A percentile compares a stretch with the other conserved stretches of the same genome.
phyloP scores from a whole-genome alignment of 257 asterid species.

The Solanum chilense region DNA sequence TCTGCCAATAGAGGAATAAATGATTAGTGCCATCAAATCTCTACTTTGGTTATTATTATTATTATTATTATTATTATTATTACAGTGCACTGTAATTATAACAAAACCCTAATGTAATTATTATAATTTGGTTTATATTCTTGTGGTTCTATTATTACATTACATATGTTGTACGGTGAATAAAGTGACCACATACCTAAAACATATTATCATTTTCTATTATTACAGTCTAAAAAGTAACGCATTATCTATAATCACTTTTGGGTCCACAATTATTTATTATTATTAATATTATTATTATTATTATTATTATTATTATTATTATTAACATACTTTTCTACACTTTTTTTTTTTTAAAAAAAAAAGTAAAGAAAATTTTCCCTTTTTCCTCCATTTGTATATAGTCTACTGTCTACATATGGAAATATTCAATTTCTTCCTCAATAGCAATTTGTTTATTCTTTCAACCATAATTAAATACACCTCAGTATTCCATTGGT shows the following conservation, averaged over 20 bases:
- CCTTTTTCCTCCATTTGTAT: neutral
- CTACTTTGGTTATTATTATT: neutral
- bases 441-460: neutral
- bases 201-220: conserved; percentile 5
- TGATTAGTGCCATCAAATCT: conserved; percentile 12
- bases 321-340: too few species aligned
- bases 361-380: neutral
- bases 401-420: neutral
- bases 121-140: conserved; percentile 6
- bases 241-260: neutral
- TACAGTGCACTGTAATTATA: conserved; percentile 13
- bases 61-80: neutral
- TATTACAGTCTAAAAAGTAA: neutral
- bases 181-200: conserved; percentile 6
- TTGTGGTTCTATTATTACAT: conserved; percentile 1
- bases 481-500: neutral
- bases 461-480: neutral
- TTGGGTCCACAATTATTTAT: neutral
- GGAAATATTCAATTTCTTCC: neutral
- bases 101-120: conserved; percentile 1
- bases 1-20: neutral
- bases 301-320: neutral
- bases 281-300: neutral
- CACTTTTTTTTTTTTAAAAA: neutral
- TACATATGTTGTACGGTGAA: neutral